Base-by-base conservation (phyloP, 371 early-diverging fungal species). In the Mortierella sp. region DNA sequence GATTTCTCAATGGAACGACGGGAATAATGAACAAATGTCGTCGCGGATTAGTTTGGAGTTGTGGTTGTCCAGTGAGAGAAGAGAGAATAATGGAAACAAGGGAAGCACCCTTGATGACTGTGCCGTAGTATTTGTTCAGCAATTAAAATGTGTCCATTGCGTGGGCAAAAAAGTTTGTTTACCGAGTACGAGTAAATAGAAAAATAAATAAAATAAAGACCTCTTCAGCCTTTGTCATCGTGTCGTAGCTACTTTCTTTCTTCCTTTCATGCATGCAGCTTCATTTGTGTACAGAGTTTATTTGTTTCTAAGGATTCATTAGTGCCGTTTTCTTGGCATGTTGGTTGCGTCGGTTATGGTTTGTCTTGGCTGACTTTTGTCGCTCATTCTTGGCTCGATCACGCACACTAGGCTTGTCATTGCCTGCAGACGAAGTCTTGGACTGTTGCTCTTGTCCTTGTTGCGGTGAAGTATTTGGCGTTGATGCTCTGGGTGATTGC, bases 261-360 rank as follows among this genome's bases (percentile, higher is more conserved):
- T 24, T 12, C 6, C 18, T 32, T 54, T 45, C 22, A 14, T 58
- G 10, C 20, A 30, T 30, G 4, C 2, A 30, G 30, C 30, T 30
- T 30, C 30, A 30, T 2, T 30, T 30, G 43, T 14, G 9, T 43
- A 43, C 12, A 43, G 14, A 43, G 43, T 43, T 43, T 43, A 43
- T n/a, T 20, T 45, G 16, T 49, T 37, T 55, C 62, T 73, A 75
- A 40, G 83, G 83, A 43, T 83, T 71, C 73, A 73, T 70, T 57
- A 85, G 88, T 18, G 78, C 87, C 52, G 87, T 79, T 67, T 93
- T 93, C 77, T 89, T 91, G 59, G 90, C 92, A 49, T 91, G 89
- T 68, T 86, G 87, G 68, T 87, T 84, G 65, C 92, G 91, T 28
- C 93, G 89, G 61, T 90, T 88, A 65, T 93, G 93, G 70, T 93